Base-by-base conservation (phyloP, 164 flowering plant species). In the Cinnamomum micranthum region DNA sequence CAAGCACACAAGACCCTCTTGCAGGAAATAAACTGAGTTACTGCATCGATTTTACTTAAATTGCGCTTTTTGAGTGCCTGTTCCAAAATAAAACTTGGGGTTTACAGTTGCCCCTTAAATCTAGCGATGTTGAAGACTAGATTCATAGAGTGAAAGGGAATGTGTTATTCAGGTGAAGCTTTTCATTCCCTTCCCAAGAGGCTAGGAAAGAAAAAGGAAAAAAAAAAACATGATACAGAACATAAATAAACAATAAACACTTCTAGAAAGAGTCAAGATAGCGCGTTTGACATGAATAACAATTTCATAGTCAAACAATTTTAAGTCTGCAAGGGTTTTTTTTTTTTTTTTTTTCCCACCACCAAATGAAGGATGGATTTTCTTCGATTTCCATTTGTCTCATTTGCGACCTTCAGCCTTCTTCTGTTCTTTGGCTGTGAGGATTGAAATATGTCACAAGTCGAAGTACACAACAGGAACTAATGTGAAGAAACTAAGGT, bases 381-480 rank as follows among this genome's bases (percentile, higher is more conserved):
- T 24, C 28, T 23, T 64, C 5, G 35, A 31, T 31, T 31, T 31
- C 35, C 35, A 31, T 31, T 31, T 22, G 11, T 22, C 14, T 82
- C 78, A 82, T 68, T 82, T 82, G 75, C 84, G 80, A 35, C 82
- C 76, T 69, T 90, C 93, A 23, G 70, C 82, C 81, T 88, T 92
- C 93, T 89, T 92, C 81, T 77, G 84, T 58, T 90, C 97, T 81
- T 88, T 92, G 82, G 95, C 97, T 92, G 92, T 75, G 71, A 73
- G 0, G 74, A 62, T 28, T 6, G 31, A 5, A 33, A 2, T 12
- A 17, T 2, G 3, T 50, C 78, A 33, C 74, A 58, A 71, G 65
- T 50, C 63, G 51, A 64, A 73, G 25, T 15, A 3, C 20, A 11
- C 20, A 2, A 50, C 9, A n/a, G 6, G 22, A 55, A 28, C 15